Evolutionary conservation across 2,329 filamentous ascomycete species (phyloP).

Genomic region (Botrytis aclada): DNA sequence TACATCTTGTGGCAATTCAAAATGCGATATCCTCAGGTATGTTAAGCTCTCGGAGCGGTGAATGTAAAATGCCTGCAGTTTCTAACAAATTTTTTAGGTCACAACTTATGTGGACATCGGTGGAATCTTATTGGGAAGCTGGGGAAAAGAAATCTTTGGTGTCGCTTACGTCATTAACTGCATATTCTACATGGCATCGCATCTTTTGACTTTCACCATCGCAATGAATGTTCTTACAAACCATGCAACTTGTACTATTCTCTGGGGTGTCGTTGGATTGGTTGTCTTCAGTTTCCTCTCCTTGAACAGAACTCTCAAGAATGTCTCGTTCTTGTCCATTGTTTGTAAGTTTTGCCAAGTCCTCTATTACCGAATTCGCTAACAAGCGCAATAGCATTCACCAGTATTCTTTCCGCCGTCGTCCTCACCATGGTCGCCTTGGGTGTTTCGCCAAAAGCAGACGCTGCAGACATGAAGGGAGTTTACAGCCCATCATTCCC

Average conservation of each 20-base stretch:
- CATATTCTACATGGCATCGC: conserved; percentile 60
- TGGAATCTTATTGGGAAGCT: conserved; percentile 48
- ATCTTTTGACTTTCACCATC: conserved; percentile 57
- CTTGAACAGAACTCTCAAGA: conserved; percentile 54
- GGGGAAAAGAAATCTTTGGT: conserved; percentile 47
- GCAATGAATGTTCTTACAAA: conserved; percentile 56
- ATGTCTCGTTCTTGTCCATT: conserved; percentile 53
- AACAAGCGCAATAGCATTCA: conserved; percentile 44
- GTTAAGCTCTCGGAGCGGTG: conserved; percentile 18
- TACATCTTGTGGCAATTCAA: conserved; percentile 60
- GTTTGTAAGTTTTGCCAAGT: conserved; percentile 41
- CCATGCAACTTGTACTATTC: conserved; percentile 53
- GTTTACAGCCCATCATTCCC: conserved; percentile 42
- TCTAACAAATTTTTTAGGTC: neutral
- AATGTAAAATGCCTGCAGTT: neutral
- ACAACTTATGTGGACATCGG: conserved; percentile 55
- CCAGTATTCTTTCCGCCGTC: conserved; percentile 53
- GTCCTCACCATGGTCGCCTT: conserved; percentile 56
- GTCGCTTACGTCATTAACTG: conserved; percentile 51
- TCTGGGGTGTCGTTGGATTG: conserved; percentile 51
- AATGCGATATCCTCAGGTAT: conserved; percentile 48
- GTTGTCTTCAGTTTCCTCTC: conserved; percentile 50
- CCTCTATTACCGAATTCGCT: neutral
- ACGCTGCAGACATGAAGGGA: conserved; percentile 32
- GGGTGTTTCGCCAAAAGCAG: conserved; percentile 11